These are phyloP conservation scores for Purpureocillium lavendulum DNA, from an alignment of 2,329 filamentous ascomycete species.

Conservation along the genomic window DNA sequence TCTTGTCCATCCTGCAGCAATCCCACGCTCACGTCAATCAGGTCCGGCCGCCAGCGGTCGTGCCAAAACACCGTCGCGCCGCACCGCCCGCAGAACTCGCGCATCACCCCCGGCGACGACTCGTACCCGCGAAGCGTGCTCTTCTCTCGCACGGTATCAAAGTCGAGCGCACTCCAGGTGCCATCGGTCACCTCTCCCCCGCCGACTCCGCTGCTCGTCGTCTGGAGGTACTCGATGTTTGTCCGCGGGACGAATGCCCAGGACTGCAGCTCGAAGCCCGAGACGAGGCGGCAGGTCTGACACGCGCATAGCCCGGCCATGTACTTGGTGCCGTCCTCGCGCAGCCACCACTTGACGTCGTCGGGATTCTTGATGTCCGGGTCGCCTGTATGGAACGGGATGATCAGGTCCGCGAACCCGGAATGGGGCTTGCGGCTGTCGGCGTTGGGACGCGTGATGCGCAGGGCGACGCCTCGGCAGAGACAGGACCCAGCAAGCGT, in stretches of 20 bases:
- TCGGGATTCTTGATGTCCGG: slow-evolving; percentile 30
- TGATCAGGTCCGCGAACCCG: slow-evolving; percentile 43
- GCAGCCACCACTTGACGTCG: slow-evolving; percentile 53
- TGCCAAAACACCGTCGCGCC: slow-evolving; percentile 60
- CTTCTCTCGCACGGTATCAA: slow-evolving; percentile 22
- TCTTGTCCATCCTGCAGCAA: slow-evolving; percentile 31
- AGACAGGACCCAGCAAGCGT: slow-evolving; percentile 18
- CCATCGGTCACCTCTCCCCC: background rate
- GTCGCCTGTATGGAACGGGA: slow-evolving; percentile 33
- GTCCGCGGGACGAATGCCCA: slow-evolving; percentile 58
- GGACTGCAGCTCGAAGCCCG: slow-evolving; percentile 55
- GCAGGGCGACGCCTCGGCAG: slow-evolving; percentile 40
- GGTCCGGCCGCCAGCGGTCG: slow-evolving; percentile 37
- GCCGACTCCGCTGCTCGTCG: slow-evolving; percentile 13
- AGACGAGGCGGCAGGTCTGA: slow-evolving; percentile 48
- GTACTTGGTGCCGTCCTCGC: slow-evolving; percentile 38
- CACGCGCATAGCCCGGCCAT: slow-evolving; percentile 54
- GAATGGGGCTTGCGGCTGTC: slow-evolving; percentile 35
- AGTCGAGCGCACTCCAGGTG: slow-evolving; percentile 19
- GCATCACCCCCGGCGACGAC: slow-evolving; percentile 43
- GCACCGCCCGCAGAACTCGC: slow-evolving; percentile 55
- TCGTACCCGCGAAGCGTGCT: slow-evolving; percentile 42
- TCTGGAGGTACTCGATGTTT: slow-evolving; percentile 45
- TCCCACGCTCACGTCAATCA: slow-evolving; percentile 58
- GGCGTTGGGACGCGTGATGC: slow-evolving; percentile 44